Percentiles rank a stretch among this genome's conserved stretches.
Conservation (phyloP, 2,329 filamentous ascomycete species). For the Claviceps purpurea region DNA sequence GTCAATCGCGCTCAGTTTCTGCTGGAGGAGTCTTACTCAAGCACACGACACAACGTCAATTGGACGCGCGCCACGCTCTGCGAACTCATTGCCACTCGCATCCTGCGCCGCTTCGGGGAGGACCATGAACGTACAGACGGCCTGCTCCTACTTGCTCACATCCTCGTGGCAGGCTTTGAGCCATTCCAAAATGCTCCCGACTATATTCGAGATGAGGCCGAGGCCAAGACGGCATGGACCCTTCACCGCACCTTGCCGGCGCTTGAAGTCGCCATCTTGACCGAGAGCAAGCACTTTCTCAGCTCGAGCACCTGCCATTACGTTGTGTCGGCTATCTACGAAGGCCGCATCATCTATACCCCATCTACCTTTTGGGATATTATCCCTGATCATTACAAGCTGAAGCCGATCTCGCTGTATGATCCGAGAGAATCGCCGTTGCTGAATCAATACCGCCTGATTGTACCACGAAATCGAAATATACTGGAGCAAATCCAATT, state of each 20-base stretch:
- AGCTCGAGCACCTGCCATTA: slow-evolving; percentile 67
- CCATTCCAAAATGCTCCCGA: slow-evolving; percentile 72
- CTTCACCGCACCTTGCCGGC: slow-evolving; percentile 54
- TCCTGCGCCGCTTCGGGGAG: slow-evolving; percentile 67
- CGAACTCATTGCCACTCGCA: slow-evolving; percentile 66
- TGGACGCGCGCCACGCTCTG: slow-evolving; percentile 66
- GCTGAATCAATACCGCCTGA: slow-evolving; percentile 73
- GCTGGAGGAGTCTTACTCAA: slow-evolving; percentile 60
- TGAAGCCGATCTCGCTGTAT: slow-evolving; percentile 69
- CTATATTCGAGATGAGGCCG: slow-evolving; percentile 47
- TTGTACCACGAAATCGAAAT: slow-evolving; percentile 68
- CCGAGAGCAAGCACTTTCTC: slow-evolving; percentile 66
- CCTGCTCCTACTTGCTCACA: slow-evolving; percentile 60
- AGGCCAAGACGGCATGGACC: slow-evolving; percentile 32
- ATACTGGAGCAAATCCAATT: slow-evolving; percentile 66
- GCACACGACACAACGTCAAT: slow-evolving; percentile 70
- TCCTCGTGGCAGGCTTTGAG: slow-evolving; percentile 71
- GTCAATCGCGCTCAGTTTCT: slow-evolving; percentile 73
- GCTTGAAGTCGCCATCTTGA: slow-evolving; percentile 71
- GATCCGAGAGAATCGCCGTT: slow-evolving; percentile 62
- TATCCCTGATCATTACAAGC: slow-evolving; percentile 75
- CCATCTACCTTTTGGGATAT: slow-evolving; percentile 73
- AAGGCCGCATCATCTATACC: slow-evolving; percentile 68
- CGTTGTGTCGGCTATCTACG: slow-evolving; percentile 72
- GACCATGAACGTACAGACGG: slow-evolving; percentile 59